These are phyloP conservation scores for Phellinidium pouzarii DNA, from an alignment of 1,284 basidiomycete species.

Conservation along the genomic window DNA sequence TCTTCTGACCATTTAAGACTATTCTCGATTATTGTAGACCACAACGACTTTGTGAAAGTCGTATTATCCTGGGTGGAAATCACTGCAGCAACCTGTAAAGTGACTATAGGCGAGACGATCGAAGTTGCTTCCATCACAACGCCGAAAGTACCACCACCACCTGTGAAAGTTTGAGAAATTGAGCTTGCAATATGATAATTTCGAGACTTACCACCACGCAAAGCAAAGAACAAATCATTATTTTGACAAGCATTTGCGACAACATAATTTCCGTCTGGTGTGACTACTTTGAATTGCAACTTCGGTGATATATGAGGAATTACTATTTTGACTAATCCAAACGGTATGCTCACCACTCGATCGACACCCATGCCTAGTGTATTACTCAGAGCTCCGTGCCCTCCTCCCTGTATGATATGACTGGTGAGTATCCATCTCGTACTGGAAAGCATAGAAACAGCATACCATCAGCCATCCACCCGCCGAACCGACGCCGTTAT, in stretches of 20 bases:
- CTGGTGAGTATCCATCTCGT: not conserved
- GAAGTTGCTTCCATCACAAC: slow-evolving; percentile 28
- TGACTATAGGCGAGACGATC: slow-evolving; percentile 24
- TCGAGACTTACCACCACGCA: slow-evolving; percentile 33
- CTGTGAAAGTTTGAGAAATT: slow-evolving; percentile 14
- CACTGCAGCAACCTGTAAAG: slow-evolving; percentile 21
- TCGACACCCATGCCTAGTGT: slow-evolving; percentile 34
- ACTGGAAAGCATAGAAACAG: not conserved
- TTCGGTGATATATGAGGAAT: slow-evolving; percentile 8
- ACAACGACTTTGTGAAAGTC: slow-evolving; percentile 24
- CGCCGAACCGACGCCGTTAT: slow-evolving; percentile 23
- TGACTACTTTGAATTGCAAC: slow-evolving; percentile 38
- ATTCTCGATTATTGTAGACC: slow-evolving; percentile 26
- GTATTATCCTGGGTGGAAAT: slow-evolving; percentile 18
- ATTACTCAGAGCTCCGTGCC: slow-evolving; percentile 37
- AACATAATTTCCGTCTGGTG: slow-evolving; percentile 33
- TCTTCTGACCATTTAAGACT: slow-evolving; percentile 37
- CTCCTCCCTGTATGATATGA: slow-evolving; percentile 35
- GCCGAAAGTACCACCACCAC: slow-evolving; percentile 29
- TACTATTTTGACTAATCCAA: slow-evolving; percentile 1
- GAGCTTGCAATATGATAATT: not conserved
- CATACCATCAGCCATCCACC: slow-evolving; percentile 26
- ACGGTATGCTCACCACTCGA: slow-evolving; percentile 28
- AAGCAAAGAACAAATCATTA: slow-evolving; percentile 37
- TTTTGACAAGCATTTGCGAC: slow-evolving; percentile 36